A percentile compares a stretch with the other conserved stretches of the same genome.
phyloP scores from a whole-genome alignment of 345 rosid species.

The Punica granatum region DNA sequence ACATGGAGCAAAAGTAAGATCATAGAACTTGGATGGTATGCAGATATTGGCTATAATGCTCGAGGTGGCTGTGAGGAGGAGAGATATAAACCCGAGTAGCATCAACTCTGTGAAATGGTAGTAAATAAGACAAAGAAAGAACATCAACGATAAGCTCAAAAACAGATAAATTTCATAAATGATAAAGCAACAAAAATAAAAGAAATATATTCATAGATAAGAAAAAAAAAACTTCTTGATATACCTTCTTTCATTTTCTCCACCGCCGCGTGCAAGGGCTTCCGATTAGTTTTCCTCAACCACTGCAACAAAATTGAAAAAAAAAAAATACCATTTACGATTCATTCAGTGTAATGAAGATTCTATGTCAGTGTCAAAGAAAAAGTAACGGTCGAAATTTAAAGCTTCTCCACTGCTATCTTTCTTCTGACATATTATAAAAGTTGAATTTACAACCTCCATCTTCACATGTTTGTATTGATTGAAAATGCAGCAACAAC shows the following conservation, averaged over 20 bases:
- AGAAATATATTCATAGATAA: too few relatives aligned
- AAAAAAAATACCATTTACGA: not conserved
- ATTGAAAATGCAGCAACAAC: not conserved
- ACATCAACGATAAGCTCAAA: not conserved
- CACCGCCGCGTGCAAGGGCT: conserved; percentile 72
- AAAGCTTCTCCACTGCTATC: not conserved
- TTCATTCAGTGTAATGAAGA: not conserved
- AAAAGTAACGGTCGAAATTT: not conserved
- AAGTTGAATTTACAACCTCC: not conserved
- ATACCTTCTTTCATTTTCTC: conserved; percentile 98
- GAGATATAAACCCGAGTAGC: conserved; percentile 98
- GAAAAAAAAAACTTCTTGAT: not conserved
- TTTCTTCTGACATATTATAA: not conserved
- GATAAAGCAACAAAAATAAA: not conserved
- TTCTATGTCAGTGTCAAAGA: not conserved
- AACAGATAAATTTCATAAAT: not conserved
- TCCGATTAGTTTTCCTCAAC: conserved; percentile 70
- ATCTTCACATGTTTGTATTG: not conserved
- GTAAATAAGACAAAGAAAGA: not conserved
- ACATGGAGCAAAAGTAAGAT: conserved; percentile 71
- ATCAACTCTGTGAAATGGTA: conserved; percentile 57
- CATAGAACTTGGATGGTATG: conserved; percentile 78
- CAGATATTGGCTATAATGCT: conserved; percentile 74
- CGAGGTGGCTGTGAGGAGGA: conserved; percentile 81
- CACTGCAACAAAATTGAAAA: conserved; percentile 46